These are phyloP conservation scores for Suillus hirtellus DNA, from an alignment of 768 basidiomycete species.

Conservation along the genomic window DNA sequence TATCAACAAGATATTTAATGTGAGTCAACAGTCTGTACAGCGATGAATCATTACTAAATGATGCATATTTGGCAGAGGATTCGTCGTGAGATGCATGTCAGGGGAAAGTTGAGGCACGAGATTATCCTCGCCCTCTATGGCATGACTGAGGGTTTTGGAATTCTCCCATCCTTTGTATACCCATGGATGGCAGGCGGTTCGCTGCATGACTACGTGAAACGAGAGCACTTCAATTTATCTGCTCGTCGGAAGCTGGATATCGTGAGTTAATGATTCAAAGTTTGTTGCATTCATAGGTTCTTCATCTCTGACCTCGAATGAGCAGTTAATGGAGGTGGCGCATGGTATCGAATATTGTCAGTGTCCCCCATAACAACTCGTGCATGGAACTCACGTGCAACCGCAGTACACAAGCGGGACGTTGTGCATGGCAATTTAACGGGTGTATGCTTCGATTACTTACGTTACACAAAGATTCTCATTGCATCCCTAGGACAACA, in stretches of 20 bases:
- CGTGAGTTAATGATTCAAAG: background rate
- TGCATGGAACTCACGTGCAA: too few species aligned
- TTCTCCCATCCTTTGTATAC: background rate
- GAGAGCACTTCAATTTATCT: background rate
- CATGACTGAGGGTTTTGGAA: background rate
- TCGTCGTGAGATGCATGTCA: background rate
- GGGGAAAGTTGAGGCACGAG: background rate
- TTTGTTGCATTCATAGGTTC: fast-evolving
- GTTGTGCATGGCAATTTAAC: too few species aligned
- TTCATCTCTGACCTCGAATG: too few species aligned
- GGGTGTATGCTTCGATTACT: too few species aligned
- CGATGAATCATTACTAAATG: too few species aligned
- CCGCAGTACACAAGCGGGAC: too few species aligned
- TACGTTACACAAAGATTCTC: too few species aligned
- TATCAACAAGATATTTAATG: background rate
- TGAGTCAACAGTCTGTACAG: background rate
- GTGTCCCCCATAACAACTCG: too few species aligned
- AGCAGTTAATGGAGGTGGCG: too few species aligned
- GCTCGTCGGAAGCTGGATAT: background rate
- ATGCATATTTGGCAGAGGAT: background rate
- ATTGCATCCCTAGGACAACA: too few species aligned
- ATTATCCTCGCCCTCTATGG: background rate
- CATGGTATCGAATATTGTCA: too few species aligned
- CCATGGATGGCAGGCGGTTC: background rate
- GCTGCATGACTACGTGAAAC: background rate